Conservation (phyloP, 805 yeast species). For the Hagleromyces aurorensis region DNA sequence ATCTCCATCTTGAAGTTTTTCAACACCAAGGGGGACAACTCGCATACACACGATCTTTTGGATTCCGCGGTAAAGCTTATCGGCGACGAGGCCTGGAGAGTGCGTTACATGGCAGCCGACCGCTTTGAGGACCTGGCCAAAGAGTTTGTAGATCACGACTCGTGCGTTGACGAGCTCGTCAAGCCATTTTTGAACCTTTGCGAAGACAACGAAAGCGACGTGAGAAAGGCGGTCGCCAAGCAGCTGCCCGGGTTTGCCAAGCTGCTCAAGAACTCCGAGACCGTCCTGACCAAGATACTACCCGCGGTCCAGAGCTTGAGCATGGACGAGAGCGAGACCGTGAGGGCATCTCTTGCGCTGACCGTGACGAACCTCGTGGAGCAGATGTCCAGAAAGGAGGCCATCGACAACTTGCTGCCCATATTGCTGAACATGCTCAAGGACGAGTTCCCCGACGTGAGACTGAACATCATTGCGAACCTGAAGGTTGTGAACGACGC, state of each 20-base stretch:
- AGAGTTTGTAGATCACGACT: constrained; percentile 50
- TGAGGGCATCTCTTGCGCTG: constrained; percentile 85
- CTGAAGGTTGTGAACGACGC: constrained; percentile 88
- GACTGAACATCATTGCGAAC: constrained; percentile 88
- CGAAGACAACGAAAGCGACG: constrained; percentile 94
- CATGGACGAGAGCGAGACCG: constrained; percentile 87
- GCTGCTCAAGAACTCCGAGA: constrained; percentile 39
- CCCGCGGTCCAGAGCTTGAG: constrained; percentile 80
- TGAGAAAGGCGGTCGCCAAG: constrained; percentile 87
- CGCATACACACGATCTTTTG: constrained; percentile 57
- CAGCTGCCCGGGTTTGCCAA: constrained; percentile 74
- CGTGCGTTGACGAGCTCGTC: constrained; percentile 42
- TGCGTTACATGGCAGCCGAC: constrained; percentile 97
- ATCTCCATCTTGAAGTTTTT: constrained; percentile 71
- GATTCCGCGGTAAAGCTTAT: constrained; percentile 62
- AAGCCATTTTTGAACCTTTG: constrained; percentile 66
- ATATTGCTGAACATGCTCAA: constrained; percentile 87
- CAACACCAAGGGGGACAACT: constrained; percentile 46
- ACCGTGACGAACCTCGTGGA: constrained; percentile 85
- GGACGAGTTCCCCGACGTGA: constrained; percentile 94
- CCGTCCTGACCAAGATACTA: constrained; percentile 60
- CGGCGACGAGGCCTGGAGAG: constrained; percentile 94
- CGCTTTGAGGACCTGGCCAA: constrained; percentile 67
- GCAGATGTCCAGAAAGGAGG: constrained; percentile 72
- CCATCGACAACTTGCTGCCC: constrained; percentile 77